A percentile compares a stretch with the other conserved stretches of the same genome.
phyloP scores from a whole-genome alignment of 352 stramenopile species.

The Globisporangium irregulare region DNA sequence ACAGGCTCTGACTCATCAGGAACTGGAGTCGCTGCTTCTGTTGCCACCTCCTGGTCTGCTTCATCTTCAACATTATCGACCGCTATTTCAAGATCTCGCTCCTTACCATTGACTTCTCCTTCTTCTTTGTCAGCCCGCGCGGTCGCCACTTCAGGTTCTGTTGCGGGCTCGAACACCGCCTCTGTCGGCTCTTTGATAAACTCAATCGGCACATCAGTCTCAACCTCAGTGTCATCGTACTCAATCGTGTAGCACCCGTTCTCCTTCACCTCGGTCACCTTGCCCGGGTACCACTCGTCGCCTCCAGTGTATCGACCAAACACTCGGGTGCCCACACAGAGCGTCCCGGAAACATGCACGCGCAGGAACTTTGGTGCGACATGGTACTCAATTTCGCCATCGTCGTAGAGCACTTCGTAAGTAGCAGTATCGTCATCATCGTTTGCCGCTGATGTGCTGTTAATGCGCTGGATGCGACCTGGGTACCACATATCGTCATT shows the following conservation, averaged over 20 bases:
- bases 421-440: conserved; percentile 16
- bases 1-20: not conserved
- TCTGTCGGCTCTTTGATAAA: conserved; percentile 43
- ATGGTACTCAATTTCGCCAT: conserved; percentile 56
- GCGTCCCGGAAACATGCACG: conserved; percentile 54
- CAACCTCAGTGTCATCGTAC: conserved; percentile 82
- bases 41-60: not conserved
- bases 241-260: conserved; percentile 67
- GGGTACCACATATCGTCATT: conserved; percentile 79
- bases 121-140: not conserved
- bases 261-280: conserved; percentile 57
- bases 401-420: conserved; percentile 75
- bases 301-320: conserved; percentile 60
- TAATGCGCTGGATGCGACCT: conserved; percentile 35
- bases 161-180: not conserved
- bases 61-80: not conserved
- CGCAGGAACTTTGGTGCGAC: conserved; percentile 46
- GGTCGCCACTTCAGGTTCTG: not conserved
- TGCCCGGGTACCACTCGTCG: conserved; percentile 68
- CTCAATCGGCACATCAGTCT: conserved; percentile 48
- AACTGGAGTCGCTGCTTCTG: not conserved
- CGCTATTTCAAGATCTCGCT: not conserved
- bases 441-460: conserved; percentile 10
- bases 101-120: not conserved
- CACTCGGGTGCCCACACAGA: conserved; percentile 70